Conservation (phyloP, 345 rosid genomes). For the Lumnitzera racemosa region DNA sequence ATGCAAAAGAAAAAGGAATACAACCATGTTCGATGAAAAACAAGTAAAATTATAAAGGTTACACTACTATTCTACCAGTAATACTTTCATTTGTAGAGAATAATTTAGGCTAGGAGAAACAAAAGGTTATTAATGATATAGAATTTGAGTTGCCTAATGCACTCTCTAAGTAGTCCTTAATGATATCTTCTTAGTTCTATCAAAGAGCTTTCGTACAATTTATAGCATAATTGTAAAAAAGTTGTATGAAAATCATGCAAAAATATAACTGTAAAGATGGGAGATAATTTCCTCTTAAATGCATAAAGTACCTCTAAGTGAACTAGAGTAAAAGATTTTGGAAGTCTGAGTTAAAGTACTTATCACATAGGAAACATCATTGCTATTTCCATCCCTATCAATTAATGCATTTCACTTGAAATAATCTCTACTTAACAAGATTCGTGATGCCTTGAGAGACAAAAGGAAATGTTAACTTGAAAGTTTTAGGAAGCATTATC, state of each 20-base stretch:
- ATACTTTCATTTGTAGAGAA: too few relatives aligned
- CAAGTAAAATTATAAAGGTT: too few relatives aligned
- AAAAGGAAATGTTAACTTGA: conserved; percentile 3
- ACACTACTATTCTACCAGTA: too few relatives aligned
- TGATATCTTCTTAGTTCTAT: too few relatives aligned
- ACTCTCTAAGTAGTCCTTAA: too few relatives aligned
- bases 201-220: neutral
- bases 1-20: neutral
- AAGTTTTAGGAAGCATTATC: neutral
- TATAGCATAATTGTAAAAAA: neutral
- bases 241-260: too few relatives aligned
- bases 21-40: neutral
- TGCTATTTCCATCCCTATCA: conserved; percentile 44
- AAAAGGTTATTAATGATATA: too few relatives aligned
- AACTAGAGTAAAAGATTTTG: conserved; percentile 32
- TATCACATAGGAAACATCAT: conserved; percentile 39
- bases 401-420: conserved; percentile 38
- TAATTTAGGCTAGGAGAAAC: too few relatives aligned
- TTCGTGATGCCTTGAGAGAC: conserved; percentile 54
- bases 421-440: conserved; percentile 49
- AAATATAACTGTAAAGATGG: too few relatives aligned
- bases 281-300: neutral
- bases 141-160: too few relatives aligned
- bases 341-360: conserved; percentile 56
- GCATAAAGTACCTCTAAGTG: conserved; percentile 39